These are phyloP conservation scores for Mrakia hoshinonis DNA, from an alignment of 768 basidiomycete genomes.

Conservation along the genomic window DNA sequence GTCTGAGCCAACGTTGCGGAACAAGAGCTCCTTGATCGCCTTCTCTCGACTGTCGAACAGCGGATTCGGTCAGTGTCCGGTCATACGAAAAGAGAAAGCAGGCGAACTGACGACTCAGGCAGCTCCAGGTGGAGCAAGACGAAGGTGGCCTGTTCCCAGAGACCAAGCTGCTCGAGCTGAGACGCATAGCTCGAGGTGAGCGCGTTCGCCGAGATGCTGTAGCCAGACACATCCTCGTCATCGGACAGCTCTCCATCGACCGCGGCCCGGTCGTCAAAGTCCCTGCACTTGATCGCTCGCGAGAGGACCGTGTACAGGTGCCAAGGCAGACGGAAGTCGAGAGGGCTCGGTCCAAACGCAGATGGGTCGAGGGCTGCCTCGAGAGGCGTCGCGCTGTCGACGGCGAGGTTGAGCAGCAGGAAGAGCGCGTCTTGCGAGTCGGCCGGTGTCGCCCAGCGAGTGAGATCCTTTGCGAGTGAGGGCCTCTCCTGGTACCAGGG, in stretches of 20 bases:
- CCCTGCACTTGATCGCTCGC: conserved; percentile 68
- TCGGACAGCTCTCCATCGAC: conserved; percentile 44
- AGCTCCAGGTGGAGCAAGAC: conserved; percentile 82
- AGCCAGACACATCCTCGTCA: conserved; percentile 52
- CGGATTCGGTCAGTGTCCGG: neutral
- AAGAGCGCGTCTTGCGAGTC: conserved; percentile 58
- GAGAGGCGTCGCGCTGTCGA: conserved; percentile 55
- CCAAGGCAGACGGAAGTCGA: conserved; percentile 83
- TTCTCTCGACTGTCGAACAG: conserved; percentile 57
- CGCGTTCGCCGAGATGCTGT: conserved; percentile 72
- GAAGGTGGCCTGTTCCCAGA: conserved; percentile 79
- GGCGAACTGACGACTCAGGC: conserved; percentile 57
- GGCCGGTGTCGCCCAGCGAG: conserved; percentile 30
- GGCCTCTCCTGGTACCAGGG: conserved; percentile 50
- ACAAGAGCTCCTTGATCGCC: conserved; percentile 70
- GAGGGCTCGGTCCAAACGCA: conserved; percentile 63
- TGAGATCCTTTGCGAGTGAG: conserved; percentile 27
- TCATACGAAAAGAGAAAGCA: neutral
- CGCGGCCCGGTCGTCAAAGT: conserved; percentile 69
- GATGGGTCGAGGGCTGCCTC: conserved; percentile 57
- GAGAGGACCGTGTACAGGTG: conserved; percentile 83
- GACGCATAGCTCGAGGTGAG: conserved; percentile 75
- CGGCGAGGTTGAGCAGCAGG: conserved; percentile 66
- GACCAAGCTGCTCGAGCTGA: conserved; percentile 69
- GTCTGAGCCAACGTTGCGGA: conserved; percentile 45